These are phyloP conservation scores for Aspergillus cavernicola DNA, from an alignment of 495 filamentous ascomycete species.

Conservation along the genomic window DNA sequence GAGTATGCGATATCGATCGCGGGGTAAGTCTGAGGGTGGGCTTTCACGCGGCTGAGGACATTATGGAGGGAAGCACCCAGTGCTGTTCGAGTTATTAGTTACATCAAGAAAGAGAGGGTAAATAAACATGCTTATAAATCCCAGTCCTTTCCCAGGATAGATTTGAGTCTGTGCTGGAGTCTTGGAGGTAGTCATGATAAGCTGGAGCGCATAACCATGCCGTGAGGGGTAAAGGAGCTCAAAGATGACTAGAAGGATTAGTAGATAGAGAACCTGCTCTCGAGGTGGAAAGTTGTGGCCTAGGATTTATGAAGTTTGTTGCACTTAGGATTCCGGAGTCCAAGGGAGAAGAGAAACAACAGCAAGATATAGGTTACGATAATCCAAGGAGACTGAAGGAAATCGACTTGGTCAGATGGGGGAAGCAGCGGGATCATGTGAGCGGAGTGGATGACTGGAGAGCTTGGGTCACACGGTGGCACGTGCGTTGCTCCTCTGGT, in stretches of 20 bases:
- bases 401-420: neutral
- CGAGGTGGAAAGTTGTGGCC: neutral
- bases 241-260: neutral
- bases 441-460: constrained; percentile 26
- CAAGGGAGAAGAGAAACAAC: neutral
- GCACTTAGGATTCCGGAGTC: neutral
- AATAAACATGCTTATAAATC: constrained; percentile 64
- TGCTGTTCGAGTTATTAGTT: constrained; percentile 47
- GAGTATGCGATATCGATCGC: constrained; percentile 79
- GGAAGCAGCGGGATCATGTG: constrained; percentile 29
- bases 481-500: constrained; percentile 18
- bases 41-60: constrained; percentile 77
- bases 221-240: constrained; percentile 10
- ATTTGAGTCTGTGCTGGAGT: constrained; percentile 58
- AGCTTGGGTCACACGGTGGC: constrained; percentile 9
- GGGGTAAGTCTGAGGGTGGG: constrained; percentile 75
- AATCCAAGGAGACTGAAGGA: neutral
- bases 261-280: neutral
- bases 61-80: constrained; percentile 90
- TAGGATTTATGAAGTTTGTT: neutral
- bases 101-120: constrained; percentile 2
- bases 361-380: neutral
- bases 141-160: constrained; percentile 70
- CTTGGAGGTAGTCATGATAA: constrained; percentile 45
- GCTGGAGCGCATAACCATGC: constrained; percentile 6